Base-by-base conservation (phyloP, 176 grass and related monocot species). In the Tuctoria greenei region DNA sequence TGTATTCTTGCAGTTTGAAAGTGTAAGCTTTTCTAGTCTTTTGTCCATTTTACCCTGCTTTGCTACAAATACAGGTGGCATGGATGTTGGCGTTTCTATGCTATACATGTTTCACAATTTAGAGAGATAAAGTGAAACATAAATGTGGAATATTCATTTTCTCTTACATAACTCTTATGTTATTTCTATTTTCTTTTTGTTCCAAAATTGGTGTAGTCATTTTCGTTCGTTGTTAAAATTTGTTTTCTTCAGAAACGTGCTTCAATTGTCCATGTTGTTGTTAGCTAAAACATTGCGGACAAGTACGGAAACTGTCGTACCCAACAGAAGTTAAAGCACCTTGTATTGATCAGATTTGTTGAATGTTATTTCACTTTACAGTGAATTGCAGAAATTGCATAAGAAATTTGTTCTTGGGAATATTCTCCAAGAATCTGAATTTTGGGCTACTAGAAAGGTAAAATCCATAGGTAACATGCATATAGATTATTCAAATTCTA, bases 371-470 rank as follows among this genome's bases (percentile, higher is more conserved):
- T 81, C 52, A n/a, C n/a, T n/a, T 78, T 73, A 31, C 88, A 93
- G 91, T 73, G 91, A 93, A 85, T 79, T 93, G 68, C 95, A 93
- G 84, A 97, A 91, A 77, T 79, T 97, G 63, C 95, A 97, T 79
- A 97, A 86, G 72, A 90, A 97, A 77, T 91, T 97, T 65, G 95
- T 97, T 78, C 75, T 93, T 78, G 82, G 95, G 35, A 86, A 88
- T 68, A 71, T 97, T 58, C 77, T 97, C 61, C 90, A 85, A 40
- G 94, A 97, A 58, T 83, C 88, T 81, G 94, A 97, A 77, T 97
- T 97, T 93, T 97, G 94, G 94, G 88, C 91, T 56, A 91, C 94
- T 72, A 89, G 94, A 71, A 93, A 97, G 94, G 94, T 97, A 66
- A 82, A 59, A 69, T 24, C 64, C 56, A 75, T 36, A 72, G 40